These are phyloP conservation scores for Cadophora malorum DNA, from an alignment of 2,329 filamentous ascomycete genomes.

Conservation along the genomic window DNA sequence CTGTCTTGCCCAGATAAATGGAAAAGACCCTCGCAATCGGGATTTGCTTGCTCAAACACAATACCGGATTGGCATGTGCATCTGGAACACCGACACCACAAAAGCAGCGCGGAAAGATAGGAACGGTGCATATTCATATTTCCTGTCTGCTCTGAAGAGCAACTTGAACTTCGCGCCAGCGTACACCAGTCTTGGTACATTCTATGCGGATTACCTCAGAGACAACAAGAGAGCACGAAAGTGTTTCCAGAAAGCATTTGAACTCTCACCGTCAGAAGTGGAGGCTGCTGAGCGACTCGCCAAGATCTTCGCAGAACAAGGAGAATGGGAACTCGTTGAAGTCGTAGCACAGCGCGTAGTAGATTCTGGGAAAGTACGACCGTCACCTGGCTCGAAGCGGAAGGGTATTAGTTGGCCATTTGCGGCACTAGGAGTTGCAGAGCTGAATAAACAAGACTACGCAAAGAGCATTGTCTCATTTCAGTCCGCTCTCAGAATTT, in stretches of 20 bases:
- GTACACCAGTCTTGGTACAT: conserved; percentile 89
- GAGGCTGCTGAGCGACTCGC: conserved; percentile 87
- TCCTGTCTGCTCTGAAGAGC: conserved; percentile 82
- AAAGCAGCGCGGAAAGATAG: conserved; percentile 78
- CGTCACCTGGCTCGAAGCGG: conserved; percentile 89
- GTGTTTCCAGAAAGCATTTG: conserved; percentile 96
- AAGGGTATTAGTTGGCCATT: conserved; percentile 96
- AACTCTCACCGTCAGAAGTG: conserved; percentile 86
- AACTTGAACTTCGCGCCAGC: conserved; percentile 88
- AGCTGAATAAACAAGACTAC: conserved; percentile 93
- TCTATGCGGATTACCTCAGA: conserved; percentile 88
- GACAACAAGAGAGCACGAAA: conserved; percentile 87
- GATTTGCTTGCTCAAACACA: conserved; percentile 85
- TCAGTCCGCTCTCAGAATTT: conserved; percentile 83
- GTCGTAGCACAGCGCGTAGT: conserved; percentile 88
- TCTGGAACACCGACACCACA: conserved; percentile 84
- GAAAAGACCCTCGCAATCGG: conserved; percentile 63
- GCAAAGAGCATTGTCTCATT: conserved; percentile 89
- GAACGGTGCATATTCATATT: conserved; percentile 81
- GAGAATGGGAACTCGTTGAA: conserved; percentile 97
- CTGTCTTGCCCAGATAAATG: conserved; percentile 70
- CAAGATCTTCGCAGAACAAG: conserved; percentile 82
- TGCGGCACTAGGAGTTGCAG: conserved; percentile 89
- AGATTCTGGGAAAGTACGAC: conserved; percentile 91
- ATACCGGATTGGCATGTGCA: conserved; percentile 84